Conservation (phyloP, 2,329 filamentous ascomycete species). For the Stylonectria norvegica region DNA sequence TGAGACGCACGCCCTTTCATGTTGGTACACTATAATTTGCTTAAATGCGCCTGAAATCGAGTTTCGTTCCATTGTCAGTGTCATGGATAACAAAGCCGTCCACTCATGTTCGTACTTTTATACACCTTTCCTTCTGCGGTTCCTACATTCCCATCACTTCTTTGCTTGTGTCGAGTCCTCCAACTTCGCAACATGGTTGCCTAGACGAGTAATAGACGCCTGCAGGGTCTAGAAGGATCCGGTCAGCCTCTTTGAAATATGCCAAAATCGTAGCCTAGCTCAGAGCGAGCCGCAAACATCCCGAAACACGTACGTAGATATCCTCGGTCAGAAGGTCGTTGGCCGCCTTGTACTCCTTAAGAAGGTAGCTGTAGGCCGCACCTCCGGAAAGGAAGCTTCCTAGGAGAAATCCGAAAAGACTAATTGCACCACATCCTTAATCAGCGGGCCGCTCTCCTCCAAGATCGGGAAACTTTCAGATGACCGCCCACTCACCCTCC, state of each 20-base stretch:
- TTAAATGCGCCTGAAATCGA: conserved; percentile 6
- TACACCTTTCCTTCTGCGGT: conserved; percentile 16
- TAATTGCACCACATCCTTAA: conserved; percentile 35
- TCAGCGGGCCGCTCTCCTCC: conserved; percentile 6
- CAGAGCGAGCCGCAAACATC: too few relatives aligned
- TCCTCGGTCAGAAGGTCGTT: conserved; percentile 94
- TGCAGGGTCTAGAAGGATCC: conserved; percentile 66
- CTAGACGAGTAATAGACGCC: conserved; percentile 80
- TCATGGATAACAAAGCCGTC: conserved; percentile 5
- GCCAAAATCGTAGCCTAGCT: not conserved
- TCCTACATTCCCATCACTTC: conserved; percentile 59
- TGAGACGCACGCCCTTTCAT: too few relatives aligned
- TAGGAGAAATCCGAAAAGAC: conserved; percentile 87
- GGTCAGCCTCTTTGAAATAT: conserved; percentile 2
- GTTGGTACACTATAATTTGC: conserved; percentile 6
- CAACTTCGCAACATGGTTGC: conserved; percentile 75
- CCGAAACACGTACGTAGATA: conserved; percentile 73
- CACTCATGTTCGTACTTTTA: conserved; percentile 11
- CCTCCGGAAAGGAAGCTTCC: conserved; percentile 76
- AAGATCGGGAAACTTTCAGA: too few relatives aligned
- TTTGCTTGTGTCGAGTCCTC: conserved; percentile 77
- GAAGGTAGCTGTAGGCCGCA: conserved; percentile 85
- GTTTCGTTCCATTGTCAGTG: conserved; percentile 12
- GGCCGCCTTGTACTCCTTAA: conserved; percentile 89
- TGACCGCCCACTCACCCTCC: conserved; percentile 49